Conservation (phyloP, 2,329 filamentous ascomycete species). For the Shiraia sp. region DNA sequence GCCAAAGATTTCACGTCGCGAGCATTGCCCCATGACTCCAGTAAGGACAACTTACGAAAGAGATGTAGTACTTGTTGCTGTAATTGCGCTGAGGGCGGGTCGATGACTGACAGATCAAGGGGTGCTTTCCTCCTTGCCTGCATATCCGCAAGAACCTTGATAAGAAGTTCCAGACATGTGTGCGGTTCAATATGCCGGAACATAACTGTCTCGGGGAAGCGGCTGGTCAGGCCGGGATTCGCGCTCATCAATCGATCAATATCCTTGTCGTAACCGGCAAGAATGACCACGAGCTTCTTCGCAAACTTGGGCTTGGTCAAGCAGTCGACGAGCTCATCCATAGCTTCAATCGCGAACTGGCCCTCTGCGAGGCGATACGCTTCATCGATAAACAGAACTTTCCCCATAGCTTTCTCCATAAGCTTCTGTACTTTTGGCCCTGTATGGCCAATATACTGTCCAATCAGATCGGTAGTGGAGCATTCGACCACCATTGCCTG, state of each 20-base stretch:
- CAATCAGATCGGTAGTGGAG: conserved; percentile 71
- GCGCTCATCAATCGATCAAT: conserved; percentile 65
- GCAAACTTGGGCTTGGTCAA: conserved; percentile 62
- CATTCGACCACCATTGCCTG: conserved; percentile 64
- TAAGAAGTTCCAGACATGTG: conserved; percentile 46
- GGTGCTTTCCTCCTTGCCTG: conserved; percentile 34
- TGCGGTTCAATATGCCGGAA: conserved; percentile 52
- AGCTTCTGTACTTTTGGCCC: conserved; percentile 66
- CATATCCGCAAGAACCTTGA: conserved; percentile 39
- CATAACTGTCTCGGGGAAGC: conserved; percentile 65
- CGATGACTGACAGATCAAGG: conserved; percentile 31
- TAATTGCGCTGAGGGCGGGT: conserved; percentile 19
- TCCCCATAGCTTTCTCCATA: conserved; percentile 66
- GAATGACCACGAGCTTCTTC: conserved; percentile 66
- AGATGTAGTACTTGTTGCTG: conserved; percentile 20
- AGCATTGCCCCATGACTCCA: conserved; percentile 64
- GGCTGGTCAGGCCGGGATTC: conserved; percentile 66
- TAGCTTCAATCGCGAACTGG: conserved; percentile 60
- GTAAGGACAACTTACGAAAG: conserved; percentile 49
- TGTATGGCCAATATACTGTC: conserved; percentile 70
- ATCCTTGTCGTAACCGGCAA: conserved; percentile 70
- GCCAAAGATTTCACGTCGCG: conserved; percentile 63
- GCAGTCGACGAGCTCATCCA: conserved; percentile 57
- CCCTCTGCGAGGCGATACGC: conserved; percentile 67
- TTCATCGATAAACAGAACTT: conserved; percentile 73